Conservation (phyloP, 2,329 filamentous ascomycete species). For the Paradendryphiella salina region DNA sequence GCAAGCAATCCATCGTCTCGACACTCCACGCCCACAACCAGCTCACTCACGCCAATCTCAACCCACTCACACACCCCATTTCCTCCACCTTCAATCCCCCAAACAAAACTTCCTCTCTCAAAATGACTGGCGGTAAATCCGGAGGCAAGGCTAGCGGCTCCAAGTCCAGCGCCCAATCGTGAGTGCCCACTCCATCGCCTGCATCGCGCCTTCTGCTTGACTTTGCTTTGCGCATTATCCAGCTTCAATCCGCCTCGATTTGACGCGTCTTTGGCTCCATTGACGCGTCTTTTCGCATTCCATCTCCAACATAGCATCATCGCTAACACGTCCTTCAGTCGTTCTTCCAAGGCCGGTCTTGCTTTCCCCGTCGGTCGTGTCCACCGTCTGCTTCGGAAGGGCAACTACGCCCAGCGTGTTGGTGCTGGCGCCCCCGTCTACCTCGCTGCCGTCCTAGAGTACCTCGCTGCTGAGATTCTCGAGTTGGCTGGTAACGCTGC, state of each 20-base stretch:
- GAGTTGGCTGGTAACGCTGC: constrained; percentile 98
- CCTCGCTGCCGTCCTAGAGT: constrained; percentile 95
- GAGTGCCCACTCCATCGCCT: constrained; percentile 54
- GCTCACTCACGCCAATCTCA: constrained; percentile 21
- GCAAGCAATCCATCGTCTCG: constrained; percentile 49
- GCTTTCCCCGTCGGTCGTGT: constrained; percentile 99
- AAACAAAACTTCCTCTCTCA: constrained; percentile 56
- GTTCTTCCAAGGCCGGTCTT: constrained; percentile 98
- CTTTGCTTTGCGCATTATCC: constrained; percentile 10
- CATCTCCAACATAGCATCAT: constrained; percentile 25
- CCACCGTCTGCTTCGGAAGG: constrained; percentile 97
- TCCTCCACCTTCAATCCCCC: constrained; percentile 40
- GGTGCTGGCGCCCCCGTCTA: constrained; percentile 98
- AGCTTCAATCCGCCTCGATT: background rate
- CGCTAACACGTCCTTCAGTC: constrained; percentile 61
- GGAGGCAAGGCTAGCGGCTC: constrained; percentile 98
- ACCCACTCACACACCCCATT: constrained; percentile 23
- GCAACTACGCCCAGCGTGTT: constrained; percentile 99
- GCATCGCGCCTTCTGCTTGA: constrained; percentile 10
- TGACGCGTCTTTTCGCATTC: constrained; percentile 34
- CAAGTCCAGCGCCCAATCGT: constrained; percentile 98
- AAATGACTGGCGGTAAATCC: constrained; percentile 99
- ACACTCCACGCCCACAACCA: constrained; percentile 40
- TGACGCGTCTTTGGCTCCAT: constrained; percentile 13
- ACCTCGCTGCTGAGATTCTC: constrained; percentile 97